Conservation (phyloP, 441 rosid species). For the Theobroma grandiflorum region DNA sequence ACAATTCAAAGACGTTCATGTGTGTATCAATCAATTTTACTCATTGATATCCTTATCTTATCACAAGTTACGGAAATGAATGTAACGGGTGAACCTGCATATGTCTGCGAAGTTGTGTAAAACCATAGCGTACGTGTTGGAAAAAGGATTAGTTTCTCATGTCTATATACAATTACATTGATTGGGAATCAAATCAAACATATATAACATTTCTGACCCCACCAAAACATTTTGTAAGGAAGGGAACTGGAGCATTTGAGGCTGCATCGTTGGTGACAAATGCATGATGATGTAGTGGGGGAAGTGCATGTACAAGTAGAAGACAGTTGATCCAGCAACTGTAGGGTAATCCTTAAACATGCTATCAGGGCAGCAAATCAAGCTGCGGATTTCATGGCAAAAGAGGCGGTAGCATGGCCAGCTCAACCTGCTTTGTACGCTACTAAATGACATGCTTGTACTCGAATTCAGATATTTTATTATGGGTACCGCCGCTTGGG, state of each 20-base stretch:
- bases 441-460: not conserved
- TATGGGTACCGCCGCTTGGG: not conserved
- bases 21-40: too few relatives aligned
- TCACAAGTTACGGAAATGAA: not conserved
- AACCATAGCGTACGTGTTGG: not conserved
- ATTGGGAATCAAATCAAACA: not conserved
- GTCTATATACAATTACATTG: not conserved
- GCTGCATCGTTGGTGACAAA: not conserved
- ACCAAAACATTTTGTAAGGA: not conserved
- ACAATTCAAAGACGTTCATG: too few relatives aligned
- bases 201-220: not conserved
- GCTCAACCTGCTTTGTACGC: not conserved
- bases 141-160: too few relatives aligned
- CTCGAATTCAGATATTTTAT: not conserved
- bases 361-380: not conserved
- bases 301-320: not conserved
- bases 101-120: not conserved
- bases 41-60: too few relatives aligned
- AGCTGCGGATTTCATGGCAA: conserved; percentile 17
- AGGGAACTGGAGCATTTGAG: not conserved
- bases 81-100: too few relatives aligned
- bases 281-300: not conserved
- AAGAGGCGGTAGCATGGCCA: not conserved
- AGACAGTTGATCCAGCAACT: not conserved
- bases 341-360: not conserved